phyloP scores from a whole-genome alignment of 2,329 filamentous ascomycete species.

The Sclerotinia nivalis region DNA sequence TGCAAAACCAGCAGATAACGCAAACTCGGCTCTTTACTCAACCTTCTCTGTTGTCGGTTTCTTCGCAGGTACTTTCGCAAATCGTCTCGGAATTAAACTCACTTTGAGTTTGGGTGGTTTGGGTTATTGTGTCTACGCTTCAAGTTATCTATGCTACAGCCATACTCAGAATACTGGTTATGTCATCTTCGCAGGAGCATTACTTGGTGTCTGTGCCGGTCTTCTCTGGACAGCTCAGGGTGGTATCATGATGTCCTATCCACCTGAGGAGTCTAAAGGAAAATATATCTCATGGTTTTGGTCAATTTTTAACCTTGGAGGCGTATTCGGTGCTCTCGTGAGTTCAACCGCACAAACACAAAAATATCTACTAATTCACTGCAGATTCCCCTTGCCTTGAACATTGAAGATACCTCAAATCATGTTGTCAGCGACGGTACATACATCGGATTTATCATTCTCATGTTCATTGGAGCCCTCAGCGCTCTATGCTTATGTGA shows the following conservation, averaged over 20 bases:
- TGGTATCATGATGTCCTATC: constrained; percentile 86
- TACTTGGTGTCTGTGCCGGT: constrained; percentile 74
- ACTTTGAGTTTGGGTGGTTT: constrained; percentile 70
- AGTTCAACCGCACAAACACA: constrained; percentile 25
- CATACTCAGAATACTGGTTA: constrained; percentile 51
- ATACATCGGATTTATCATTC: constrained; percentile 77
- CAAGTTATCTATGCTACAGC: constrained; percentile 52
- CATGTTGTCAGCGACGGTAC: constrained; percentile 68
- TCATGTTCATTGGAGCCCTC: constrained; percentile 72
- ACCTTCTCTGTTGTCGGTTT: constrained; percentile 60
- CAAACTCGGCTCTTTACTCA: constrained; percentile 50
- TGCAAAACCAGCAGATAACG: constrained; percentile 45
- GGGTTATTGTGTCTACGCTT: constrained; percentile 71
- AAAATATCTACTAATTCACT: neutral
- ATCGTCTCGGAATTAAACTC: constrained; percentile 67
- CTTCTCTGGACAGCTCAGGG: constrained; percentile 80
- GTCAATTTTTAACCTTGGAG: constrained; percentile 91
- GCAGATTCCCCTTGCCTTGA: constrained; percentile 69
- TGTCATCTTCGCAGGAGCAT: constrained; percentile 72
- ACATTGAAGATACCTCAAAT: constrained; percentile 55
- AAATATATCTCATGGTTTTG: constrained; percentile 88
- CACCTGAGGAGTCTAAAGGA: constrained; percentile 75
- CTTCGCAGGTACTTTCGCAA: constrained; percentile 73
- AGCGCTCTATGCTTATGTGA: constrained; percentile 66
- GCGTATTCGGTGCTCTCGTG: constrained; percentile 73